Base-by-base conservation (phyloP, 2,329 filamentous ascomycete genomes). In the Arthrocladium fulminans region DNA sequence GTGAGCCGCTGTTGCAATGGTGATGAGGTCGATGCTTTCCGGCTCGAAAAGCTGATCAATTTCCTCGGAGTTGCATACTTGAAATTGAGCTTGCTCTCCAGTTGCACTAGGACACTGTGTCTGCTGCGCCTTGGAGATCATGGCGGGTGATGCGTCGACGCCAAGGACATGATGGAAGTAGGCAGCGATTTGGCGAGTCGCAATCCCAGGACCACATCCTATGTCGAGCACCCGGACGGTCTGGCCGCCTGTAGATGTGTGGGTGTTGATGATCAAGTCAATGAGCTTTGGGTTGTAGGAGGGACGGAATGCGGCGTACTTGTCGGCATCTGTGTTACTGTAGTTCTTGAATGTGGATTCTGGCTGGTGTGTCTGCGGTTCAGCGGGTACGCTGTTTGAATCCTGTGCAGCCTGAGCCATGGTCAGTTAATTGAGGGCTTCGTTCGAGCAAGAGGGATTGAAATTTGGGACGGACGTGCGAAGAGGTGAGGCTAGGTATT, bases 141-240 rank as follows among this genome's bases (percentile, higher is more conserved):
- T 81, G 35, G 69, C 71, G 12, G 65, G 61, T 2, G 72, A 70
- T 0, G 75, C 67, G 52, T 81, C 77, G 10, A 76, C 55, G 3
- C 75, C 79, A 13, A 73, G 61, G 6, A 65, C 72, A 22, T 65
- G 58, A 1, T 58, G 49, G 56, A 81, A 81, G 27, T 64, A 65
- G 0, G 62, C 60, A 0, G 72, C 70, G 1, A 80, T 65, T 3
- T 63, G 64, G 2, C 70, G 67, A 0, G 67, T 67, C 0, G 71
- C 73, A 10, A 61, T 71, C 3, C 77, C 78, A 0, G 77, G 76
- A 0, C 78, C 77, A 56, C 75, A 79, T 25, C 78, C 78, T 4
- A 80, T 61, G 51, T 82, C 77, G 10, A 79, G 57, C 0, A 78
- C 52, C 2, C 61, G 64, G 24, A 63, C 57, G 12, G 73, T 55